phyloP scores from a whole-genome alignment of 164 flowering plant species.

The Vitis riparia region DNA sequence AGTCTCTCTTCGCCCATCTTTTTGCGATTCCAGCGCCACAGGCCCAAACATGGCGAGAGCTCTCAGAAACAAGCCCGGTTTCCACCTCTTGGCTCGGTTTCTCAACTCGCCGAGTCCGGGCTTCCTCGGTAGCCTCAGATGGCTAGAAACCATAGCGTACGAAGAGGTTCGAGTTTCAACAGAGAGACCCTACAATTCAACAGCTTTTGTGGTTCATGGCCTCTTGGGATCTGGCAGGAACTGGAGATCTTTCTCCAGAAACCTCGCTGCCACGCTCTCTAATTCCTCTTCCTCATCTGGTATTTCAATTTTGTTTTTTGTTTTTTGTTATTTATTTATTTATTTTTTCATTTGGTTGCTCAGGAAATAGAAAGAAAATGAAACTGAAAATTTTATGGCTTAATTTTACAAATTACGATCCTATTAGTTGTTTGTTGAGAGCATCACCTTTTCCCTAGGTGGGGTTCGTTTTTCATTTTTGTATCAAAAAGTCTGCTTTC shows the following conservation, averaged over 20 bases:
- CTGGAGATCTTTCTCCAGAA: slow-evolving; percentile 88
- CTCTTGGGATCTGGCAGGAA: slow-evolving; percentile 84
- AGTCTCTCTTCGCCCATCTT: background rate
- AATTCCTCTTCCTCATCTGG: slow-evolving; percentile 43
- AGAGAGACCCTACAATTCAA: slow-evolving; percentile 37
- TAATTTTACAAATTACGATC: too few relatives aligned
- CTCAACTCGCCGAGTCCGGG: slow-evolving; percentile 14
- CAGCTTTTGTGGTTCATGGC: slow-evolving; percentile 84
- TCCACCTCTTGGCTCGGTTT: slow-evolving; percentile 22
- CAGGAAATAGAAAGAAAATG: too few relatives aligned
- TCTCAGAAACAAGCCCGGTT: slow-evolving; percentile 6
- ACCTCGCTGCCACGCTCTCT: slow-evolving; percentile 53
- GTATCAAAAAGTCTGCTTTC: too few relatives aligned
- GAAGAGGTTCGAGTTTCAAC: slow-evolving; percentile 59
- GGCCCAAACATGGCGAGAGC: slow-evolving; percentile 21
- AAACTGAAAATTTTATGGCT: too few relatives aligned
- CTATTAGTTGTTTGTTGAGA: too few relatives aligned
- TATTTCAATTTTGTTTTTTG: background rate
- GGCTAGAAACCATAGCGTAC: slow-evolving; percentile 71
- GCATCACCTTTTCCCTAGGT: too few relatives aligned
- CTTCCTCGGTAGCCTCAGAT: slow-evolving; percentile 19
- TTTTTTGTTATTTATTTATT: background rate
- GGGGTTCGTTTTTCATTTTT: too few relatives aligned
- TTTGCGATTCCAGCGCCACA: too few relatives aligned
- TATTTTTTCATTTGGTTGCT: background rate